Base-by-base conservation (phyloP, 148 eudicot species). In the Fagopyrum homotropicum region DNA sequence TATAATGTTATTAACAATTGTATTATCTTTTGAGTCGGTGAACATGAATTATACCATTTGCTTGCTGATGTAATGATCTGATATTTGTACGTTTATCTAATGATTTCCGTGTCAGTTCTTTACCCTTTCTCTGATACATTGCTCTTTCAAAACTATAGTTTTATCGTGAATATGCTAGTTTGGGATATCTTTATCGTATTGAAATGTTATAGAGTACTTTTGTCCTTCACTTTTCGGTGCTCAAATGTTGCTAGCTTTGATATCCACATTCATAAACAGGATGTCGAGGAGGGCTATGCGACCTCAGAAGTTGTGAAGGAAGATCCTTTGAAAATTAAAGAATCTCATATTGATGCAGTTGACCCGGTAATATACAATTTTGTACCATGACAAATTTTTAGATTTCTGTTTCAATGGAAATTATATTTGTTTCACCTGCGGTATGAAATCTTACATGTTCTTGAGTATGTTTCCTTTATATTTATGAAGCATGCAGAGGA, bases 271-370 rank as follows among this genome's bases (percentile, higher is more conserved):
- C 59, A 60, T 81, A 70, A 55, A 72, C 79, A 95, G 98, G 93
- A 73, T 76, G 69, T 63, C 10, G 83, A 55, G 78, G 86, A 81
- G 45, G 76, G 69, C 73, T 16, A 88, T 80, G 74, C 47, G 30
- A 74, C 71, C 57, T 68, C 83, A 63, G 89, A 83, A 80, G 69
- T 73, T 63, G 84, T 72, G 76, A 83, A 78, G 79, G 80, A 48
- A 79, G 89, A 83, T 57, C 73, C 78, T 73, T 69, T 80, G 11
- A 70, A 49, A 66, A 79, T 80, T 40, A 86, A 83, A 59, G 91
- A 49, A 66, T 71, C 81, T 79, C 69, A 73, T 29, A 76, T 43
- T 40, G 75, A 77, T 81, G 85, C 76, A 57, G 89, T 76, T 63
- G 83, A 88, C 72, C 82, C 15, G 84, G 91, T 83, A 74, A 76